Base-by-base conservation (phyloP, 2,329 filamentous ascomycete genomes). In the Venturiaceae sp. region DNA sequence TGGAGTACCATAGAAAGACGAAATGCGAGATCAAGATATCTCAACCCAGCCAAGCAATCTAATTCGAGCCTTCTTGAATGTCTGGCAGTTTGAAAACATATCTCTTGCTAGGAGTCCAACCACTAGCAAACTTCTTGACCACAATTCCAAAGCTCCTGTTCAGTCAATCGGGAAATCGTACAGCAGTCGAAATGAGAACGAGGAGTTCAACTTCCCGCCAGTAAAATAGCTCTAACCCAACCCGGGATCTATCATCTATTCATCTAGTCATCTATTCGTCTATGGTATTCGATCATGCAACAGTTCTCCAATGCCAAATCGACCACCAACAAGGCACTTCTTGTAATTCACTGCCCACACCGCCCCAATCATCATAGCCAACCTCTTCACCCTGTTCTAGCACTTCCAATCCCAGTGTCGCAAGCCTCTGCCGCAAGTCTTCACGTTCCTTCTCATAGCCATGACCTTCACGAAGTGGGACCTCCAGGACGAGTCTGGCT, bases 311-410 rank as follows among this genome's bases (percentile, higher is more conserved):
- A 37, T 66, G 75, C 77, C 77, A 89, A 2, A 87, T 73, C 6
- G 82, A 84, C 80, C 85, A 83, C 86, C 86, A 89, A 65, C 87
- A 90, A 50, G 77, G 78, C 32, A 89, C 81, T 55, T 77, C 74
- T 28, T 66, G 60, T 57, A 69, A 63, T 64, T 73, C 62, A 54
- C 71, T 68, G 36, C 82, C 77, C 1, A 77, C 78, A 28, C 75
- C 75, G 2, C 78, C 80, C 88, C 88, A 92, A 68, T 92, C 88
- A 67, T 92, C 88, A 65, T 82, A 80, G 9, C 86, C 87, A 5
- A 75, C 75, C 46, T 90, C 79, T 59, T 81, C 75, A 6, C 83
- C 83, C 66, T 88, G 81, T 19, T 83, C 77, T 1, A 87, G 63
- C 2, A 85, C 65, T 11, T 67, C 75, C 70, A 79, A 74, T 34